Evolutionary conservation across 1,139 yeast species (phyloP).

Genomic region (Nakaseomyces sp.): DNA sequence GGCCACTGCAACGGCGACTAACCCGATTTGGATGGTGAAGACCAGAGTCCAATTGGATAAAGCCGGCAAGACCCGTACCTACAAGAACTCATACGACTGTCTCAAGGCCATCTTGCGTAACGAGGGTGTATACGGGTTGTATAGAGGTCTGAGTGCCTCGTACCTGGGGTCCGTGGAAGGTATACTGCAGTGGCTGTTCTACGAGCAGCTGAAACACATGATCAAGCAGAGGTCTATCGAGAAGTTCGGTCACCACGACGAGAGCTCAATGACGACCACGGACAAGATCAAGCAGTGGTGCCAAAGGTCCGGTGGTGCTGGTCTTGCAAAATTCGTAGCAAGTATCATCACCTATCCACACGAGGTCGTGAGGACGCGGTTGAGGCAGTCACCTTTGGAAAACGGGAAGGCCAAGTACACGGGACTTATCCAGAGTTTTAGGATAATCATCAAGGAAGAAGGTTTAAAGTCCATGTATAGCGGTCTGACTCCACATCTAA

Average conservation of each 20-base stretch:
- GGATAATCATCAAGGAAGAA: slow-evolving; percentile 75
- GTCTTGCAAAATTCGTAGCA: slow-evolving; percentile 89
- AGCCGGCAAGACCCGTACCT: slow-evolving; percentile 40
- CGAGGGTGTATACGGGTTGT: slow-evolving; percentile 77
- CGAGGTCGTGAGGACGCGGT: slow-evolving; percentile 90
- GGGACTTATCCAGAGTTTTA: slow-evolving; percentile 82
- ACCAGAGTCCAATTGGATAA: slow-evolving; percentile 90
- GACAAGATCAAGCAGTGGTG: slow-evolving; percentile 82
- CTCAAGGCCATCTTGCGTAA: slow-evolving; percentile 53
- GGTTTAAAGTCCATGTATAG: slow-evolving; percentile 93
- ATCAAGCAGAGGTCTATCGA: slow-evolving; percentile 51
- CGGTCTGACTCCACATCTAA: slow-evolving; percentile 91
- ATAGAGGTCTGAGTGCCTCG: slow-evolving; percentile 86
- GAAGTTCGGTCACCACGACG: slow-evolving; percentile 32
- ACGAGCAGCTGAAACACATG: slow-evolving; percentile 82
- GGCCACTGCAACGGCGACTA: slow-evolving; percentile 94
- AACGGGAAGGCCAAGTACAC: slow-evolving; percentile 81
- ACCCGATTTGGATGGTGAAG: slow-evolving; percentile 97
- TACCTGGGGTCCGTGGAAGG: slow-evolving; percentile 91
- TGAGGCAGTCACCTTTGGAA: slow-evolving; percentile 85
- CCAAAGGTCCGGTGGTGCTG: slow-evolving; percentile 96
- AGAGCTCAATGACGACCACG: slow-evolving; percentile 42
- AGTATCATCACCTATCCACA: slow-evolving; percentile 93
- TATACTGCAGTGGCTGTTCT: slow-evolving; percentile 91
- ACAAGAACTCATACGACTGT: slow-evolving; percentile 83